A percentile compares a stretch with the other conserved stretches of the same genome.
Conservation (phyloP, 75 land plant genomes). For the Cunninghamia lanceolata region DNA sequence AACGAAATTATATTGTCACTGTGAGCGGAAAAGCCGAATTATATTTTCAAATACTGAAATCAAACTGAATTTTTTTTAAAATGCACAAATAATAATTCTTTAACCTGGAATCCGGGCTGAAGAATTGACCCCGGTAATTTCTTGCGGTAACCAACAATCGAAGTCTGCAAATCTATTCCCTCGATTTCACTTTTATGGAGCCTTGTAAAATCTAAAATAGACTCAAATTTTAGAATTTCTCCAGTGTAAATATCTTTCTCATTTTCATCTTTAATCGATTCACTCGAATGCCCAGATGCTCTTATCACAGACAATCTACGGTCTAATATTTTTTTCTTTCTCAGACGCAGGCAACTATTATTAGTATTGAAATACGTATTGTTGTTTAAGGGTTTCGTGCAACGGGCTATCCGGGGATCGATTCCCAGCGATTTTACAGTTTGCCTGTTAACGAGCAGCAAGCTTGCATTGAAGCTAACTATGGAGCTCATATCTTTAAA, state of each 20-base stretch:
- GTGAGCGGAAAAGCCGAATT: background rate
- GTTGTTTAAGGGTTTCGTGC: background rate
- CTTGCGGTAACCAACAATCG: conserved; percentile 69
- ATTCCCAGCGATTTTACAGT: background rate
- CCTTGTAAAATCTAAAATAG: conserved; percentile 77
- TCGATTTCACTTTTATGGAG: conserved; percentile 31
- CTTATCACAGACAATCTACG: background rate
- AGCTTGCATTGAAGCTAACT: background rate
- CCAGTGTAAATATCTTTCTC: conserved; percentile 11
- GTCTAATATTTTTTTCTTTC: background rate
- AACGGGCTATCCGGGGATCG: background rate
- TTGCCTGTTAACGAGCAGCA: background rate
- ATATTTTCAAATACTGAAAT: background rate
- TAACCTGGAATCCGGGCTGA: conserved; percentile 65
- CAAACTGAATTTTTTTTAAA: background rate
- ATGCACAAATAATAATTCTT: background rate
- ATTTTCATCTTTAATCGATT: background rate
- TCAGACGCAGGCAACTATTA: background rate
- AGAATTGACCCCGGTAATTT: conserved; percentile 73
- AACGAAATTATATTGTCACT: too few relatives aligned
- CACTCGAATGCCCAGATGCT: background rate
- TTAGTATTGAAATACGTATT: background rate
- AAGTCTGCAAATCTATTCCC: conserved; percentile 74
- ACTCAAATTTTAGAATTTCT: conserved; percentile 27
- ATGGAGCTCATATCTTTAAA: background rate